Evolutionary conservation across 192 early-diverging fungal genomes (phyloP).

Genomic region (Coemansia interrupta): DNA sequence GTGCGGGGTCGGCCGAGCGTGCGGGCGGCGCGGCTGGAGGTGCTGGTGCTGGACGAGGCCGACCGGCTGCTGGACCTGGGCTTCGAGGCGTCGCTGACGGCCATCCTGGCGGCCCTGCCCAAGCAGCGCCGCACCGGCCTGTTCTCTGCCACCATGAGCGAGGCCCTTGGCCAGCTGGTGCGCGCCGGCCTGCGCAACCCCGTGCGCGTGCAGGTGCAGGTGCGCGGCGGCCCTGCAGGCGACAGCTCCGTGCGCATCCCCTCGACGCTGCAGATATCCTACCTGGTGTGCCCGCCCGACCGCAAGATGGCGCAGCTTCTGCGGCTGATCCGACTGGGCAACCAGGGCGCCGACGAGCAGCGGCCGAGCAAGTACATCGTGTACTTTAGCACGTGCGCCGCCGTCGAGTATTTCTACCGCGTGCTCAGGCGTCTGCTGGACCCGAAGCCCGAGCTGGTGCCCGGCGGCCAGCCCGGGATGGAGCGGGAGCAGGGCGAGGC

Average conservation of each 20-base stretch:
- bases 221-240: slow-evolving; percentile 55
- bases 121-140: slow-evolving; percentile 93
- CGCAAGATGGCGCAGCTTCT: slow-evolving; percentile 78
- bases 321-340: slow-evolving; percentile 52
- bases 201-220: slow-evolving; percentile 83
- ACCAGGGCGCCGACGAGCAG: slow-evolving; percentile 18
- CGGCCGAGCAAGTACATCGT: slow-evolving; percentile 80
- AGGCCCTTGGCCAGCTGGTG: slow-evolving; percentile 77
- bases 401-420: slow-evolving; percentile 92
- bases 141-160: slow-evolving; percentile 96
- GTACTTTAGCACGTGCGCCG: slow-evolving; percentile 93
- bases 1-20: slow-evolving; percentile 46
- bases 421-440: slow-evolving; percentile 44
- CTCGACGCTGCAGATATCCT: slow-evolving; percentile 62
- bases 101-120: slow-evolving; percentile 77
- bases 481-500: slow-evolving; percentile 18
- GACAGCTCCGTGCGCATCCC: slow-evolving; percentile 18
- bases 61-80: slow-evolving; percentile 93
- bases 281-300: slow-evolving; percentile 72
- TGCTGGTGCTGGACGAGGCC: slow-evolving; percentile 91
- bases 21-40: slow-evolving; percentile 77
- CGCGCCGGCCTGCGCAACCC: slow-evolving; percentile 89
- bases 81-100: slow-evolving; percentile 73
- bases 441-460: slow-evolving; percentile 21
- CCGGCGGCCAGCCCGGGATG: slow-evolving; percentile 37